Conservation (phyloP, 2,329 filamentous ascomycete genomes). For the Pseudonectria foliicola region DNA sequence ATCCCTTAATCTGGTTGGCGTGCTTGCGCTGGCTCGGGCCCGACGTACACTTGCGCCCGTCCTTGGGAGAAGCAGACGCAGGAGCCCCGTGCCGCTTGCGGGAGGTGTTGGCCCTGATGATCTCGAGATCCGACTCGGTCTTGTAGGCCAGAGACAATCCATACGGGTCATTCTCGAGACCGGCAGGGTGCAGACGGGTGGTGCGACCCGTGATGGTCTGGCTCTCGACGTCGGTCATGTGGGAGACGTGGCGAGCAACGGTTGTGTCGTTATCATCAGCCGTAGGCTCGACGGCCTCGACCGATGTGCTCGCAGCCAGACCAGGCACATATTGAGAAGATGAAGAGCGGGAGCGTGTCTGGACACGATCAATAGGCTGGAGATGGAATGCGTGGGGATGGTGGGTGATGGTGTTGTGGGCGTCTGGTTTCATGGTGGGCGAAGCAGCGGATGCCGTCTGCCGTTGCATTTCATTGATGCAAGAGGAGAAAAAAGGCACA, state of each 20-base stretch:
- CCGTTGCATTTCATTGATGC: conserved; percentile 1
- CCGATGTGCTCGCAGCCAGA: conserved; percentile 40
- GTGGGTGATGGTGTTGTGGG: conserved; percentile 33
- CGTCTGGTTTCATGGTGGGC: conserved; percentile 34
- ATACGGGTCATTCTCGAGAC: conserved; percentile 69
- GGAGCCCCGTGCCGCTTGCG: conserved; percentile 56
- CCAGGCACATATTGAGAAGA: conserved; percentile 17
- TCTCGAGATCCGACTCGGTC: conserved; percentile 64
- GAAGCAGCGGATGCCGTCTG: neutral
- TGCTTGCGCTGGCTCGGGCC: conserved; percentile 4
- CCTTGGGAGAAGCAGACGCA: conserved; percentile 13
- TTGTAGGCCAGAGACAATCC: conserved; percentile 72
- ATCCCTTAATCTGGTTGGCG: conserved; percentile 60
- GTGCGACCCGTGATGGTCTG: conserved; percentile 30
- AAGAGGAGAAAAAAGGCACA: conserved; percentile 2
- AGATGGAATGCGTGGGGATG: conserved; percentile 39
- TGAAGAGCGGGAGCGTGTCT: conserved; percentile 23
- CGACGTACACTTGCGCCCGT: conserved; percentile 19
- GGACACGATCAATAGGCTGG: conserved; percentile 25
- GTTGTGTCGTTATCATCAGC: conserved; percentile 30
- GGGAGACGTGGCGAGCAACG: conserved; percentile 35
- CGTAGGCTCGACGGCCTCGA: conserved; percentile 31
- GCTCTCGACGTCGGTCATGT: conserved; percentile 41
- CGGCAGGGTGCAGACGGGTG: conserved; percentile 50
- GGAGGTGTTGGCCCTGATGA: conserved; percentile 73